Evolutionary conservation across 2,329 filamentous ascomycete species (phyloP).

Genomic region (Xylariales sp.): DNA sequence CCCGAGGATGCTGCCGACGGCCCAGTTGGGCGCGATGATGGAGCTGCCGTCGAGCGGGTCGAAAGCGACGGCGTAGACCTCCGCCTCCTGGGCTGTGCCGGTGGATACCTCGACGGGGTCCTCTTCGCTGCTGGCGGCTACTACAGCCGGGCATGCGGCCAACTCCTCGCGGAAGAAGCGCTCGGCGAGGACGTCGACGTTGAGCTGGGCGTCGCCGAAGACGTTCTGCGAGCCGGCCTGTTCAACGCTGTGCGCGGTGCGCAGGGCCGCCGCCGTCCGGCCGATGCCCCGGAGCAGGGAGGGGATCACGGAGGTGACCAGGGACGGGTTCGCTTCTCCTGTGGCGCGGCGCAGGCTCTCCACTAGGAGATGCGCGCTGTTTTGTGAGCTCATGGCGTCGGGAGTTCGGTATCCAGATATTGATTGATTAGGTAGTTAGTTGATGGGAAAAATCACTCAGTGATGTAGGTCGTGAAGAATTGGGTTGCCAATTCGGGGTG

Average conservation of each 20-base stretch:
- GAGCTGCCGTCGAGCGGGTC: slow-evolving; percentile 73
- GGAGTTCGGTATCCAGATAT: neutral
- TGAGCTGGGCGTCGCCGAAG: slow-evolving; percentile 70
- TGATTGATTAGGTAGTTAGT: neutral
- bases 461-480: neutral
- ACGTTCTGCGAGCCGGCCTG: slow-evolving; percentile 63
- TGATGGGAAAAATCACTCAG: slow-evolving; percentile 26
- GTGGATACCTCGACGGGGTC: slow-evolving; percentile 62
- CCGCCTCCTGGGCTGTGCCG: neutral
- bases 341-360: slow-evolving; percentile 27
- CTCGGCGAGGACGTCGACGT: slow-evolving; percentile 67
- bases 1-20: slow-evolving; percentile 69
- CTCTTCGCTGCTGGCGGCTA: slow-evolving; percentile 69
- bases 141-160: slow-evolving; percentile 57
- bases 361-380: slow-evolving; percentile 1
- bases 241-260: slow-evolving; percentile 58
- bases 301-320: slow-evolving; percentile 61
- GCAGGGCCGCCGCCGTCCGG: slow-evolving; percentile 58
- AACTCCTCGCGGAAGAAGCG: slow-evolving; percentile 59
- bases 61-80: slow-evolving; percentile 68
- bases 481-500: slow-evolving; percentile 32
- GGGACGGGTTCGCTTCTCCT: slow-evolving; percentile 41
- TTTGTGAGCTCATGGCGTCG: slow-evolving; percentile 13
- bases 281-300: slow-evolving; percentile 59
- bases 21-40: slow-evolving; percentile 69